phyloP scores from a whole-genome alignment of 2,329 filamentous ascomycete genomes.

The Curvularia spicifera region DNA sequence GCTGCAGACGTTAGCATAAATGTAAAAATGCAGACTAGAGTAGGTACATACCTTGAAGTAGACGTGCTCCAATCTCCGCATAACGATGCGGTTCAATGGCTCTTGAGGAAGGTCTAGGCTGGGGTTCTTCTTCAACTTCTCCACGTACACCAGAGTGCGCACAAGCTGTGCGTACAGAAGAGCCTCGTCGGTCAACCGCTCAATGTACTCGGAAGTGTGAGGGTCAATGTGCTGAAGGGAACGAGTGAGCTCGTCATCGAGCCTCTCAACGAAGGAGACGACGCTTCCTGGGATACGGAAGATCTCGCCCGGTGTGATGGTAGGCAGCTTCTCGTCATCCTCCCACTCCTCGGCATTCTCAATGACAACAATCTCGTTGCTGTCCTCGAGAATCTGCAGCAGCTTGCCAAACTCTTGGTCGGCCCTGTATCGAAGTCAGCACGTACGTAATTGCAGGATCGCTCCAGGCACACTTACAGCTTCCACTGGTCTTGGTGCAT shows the following conservation, averaged over 20 bases:
- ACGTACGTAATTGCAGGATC: conserved; percentile 2
- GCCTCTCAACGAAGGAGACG: conserved; percentile 90
- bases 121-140: conserved; percentile 74
- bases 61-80: conserved; percentile 93
- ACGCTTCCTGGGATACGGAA: conserved; percentile 93
- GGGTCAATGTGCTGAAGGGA: conserved; percentile 98
- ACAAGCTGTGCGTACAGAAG: conserved; percentile 91
- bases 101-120: conserved; percentile 80
- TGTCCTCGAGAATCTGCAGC: conserved; percentile 78
- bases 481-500: conserved; percentile 99
- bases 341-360: conserved; percentile 98
- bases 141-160: conserved; percentile 85
- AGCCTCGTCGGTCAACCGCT: conserved; percentile 89
- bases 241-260: conserved; percentile 95
- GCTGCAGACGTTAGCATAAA: conserved; percentile 58
- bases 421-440: conserved; percentile 56
- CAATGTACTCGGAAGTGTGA: conserved; percentile 98
- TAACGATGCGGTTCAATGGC: conserved; percentile 87
- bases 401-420: conserved; percentile 84
- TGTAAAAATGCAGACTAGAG: neutral
- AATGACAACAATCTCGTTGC: conserved; percentile 81
- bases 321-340: conserved; percentile 92
- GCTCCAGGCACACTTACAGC: conserved; percentile 54
- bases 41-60: conserved; percentile 85
- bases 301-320: conserved; percentile 73